These are phyloP conservation scores for Powellomyces hirtus DNA, from an alignment of 192 early-diverging fungal species.

Conservation along the genomic window DNA sequence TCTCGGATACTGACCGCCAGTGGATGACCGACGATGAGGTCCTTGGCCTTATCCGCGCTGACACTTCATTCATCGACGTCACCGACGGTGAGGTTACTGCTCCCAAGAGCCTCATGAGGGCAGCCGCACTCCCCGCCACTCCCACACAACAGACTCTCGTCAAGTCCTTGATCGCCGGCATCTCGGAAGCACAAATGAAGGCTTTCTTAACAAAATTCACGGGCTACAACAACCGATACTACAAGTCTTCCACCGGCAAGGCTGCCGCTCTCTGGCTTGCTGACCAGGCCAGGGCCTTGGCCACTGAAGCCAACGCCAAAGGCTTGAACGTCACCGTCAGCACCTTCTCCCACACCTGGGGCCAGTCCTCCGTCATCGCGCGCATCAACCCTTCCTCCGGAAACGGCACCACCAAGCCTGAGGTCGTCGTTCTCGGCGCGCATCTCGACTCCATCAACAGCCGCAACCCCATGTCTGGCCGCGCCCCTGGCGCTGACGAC, in stretches of 20 bases:
- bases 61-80: conserved; percentile 82
- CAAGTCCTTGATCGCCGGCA: conserved; percentile 37
- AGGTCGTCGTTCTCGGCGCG: conserved; percentile 74
- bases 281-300: conserved; percentile 29
- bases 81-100: conserved; percentile 63
- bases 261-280: conserved; percentile 41
- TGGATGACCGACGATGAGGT: conserved; percentile 45
- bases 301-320: conserved; percentile 18
- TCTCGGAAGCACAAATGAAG: conserved; percentile 69
- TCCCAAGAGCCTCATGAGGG: conserved; percentile 21
- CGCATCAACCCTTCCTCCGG: conserved; percentile 66
- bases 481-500: conserved; percentile 79
- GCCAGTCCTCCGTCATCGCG: conserved; percentile 80
- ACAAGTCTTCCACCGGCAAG: conserved; percentile 54
- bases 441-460: conserved; percentile 83
- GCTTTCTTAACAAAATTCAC: conserved; percentile 76
- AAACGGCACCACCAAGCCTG: background rate
- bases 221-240: conserved; percentile 63
- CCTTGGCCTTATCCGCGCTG: conserved; percentile 60
- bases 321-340: conserved; percentile 49
- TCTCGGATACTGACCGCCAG: background rate
- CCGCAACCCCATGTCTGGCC: conserved; percentile 74
- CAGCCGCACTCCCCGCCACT: conserved; percentile 33
- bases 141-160: conserved; percentile 64
- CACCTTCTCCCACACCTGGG: conserved; percentile 79